These are phyloP conservation scores for Hura crepitans DNA, from an alignment of 441 rosid species.

Conservation along the genomic window DNA sequence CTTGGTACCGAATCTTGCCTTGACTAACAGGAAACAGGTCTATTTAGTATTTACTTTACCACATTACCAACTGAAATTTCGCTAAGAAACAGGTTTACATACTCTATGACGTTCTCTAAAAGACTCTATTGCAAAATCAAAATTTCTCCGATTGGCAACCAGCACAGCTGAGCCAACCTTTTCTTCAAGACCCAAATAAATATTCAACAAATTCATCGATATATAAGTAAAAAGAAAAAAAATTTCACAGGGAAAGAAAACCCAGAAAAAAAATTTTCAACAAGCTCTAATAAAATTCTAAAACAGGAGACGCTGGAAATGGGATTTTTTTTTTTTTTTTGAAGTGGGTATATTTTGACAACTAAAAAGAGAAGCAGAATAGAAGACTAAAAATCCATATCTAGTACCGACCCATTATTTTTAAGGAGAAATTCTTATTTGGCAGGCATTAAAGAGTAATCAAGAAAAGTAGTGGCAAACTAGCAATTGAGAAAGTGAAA, in stretches of 20 bases:
- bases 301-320: slow-evolving; percentile 7
- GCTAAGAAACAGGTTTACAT: neutral
- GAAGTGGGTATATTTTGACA: slow-evolving; percentile 44
- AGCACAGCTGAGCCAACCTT: slow-evolving; percentile 12
- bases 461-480: slow-evolving; percentile 15
- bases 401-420: slow-evolving; percentile 49
- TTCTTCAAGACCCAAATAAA: slow-evolving; percentile 9
- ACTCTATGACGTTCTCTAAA: neutral
- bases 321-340: slow-evolving; percentile 19
- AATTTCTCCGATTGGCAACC: slow-evolving; percentile 13
- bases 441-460: slow-evolving; percentile 43
- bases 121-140: neutral
- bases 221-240: neutral
- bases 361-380: slow-evolving; percentile 21
- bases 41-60: slow-evolving; percentile 6
- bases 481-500: slow-evolving; percentile 30
- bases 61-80: neutral
- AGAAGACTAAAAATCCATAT: slow-evolving; percentile 25
- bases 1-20: slow-evolving; percentile 6
- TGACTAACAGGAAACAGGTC: slow-evolving; percentile 13
- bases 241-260: neutral
- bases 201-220: slow-evolving; percentile 4
- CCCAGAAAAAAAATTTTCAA: slow-evolving; percentile 15
- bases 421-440: slow-evolving; percentile 26
- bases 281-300: neutral